phyloP scores from a whole-genome alignment of 768 basidiomycete genomes.

The Termitomyces heimii region DNA sequence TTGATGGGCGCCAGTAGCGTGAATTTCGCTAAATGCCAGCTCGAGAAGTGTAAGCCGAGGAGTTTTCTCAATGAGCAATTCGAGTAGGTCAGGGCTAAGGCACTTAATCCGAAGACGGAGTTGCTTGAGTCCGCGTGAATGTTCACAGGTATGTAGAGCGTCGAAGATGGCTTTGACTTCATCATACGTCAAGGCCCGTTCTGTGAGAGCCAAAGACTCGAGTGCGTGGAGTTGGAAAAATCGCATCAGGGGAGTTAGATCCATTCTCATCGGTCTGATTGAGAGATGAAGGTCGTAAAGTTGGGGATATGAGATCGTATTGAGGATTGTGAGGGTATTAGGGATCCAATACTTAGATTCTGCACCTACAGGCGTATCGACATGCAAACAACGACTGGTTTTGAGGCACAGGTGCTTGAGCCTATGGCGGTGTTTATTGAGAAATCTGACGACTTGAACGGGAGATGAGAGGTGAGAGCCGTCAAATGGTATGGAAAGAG shows the following conservation, averaged over 20 bases:
- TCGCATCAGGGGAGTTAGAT: constrained; percentile 17
- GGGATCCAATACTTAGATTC: constrained; percentile 37
- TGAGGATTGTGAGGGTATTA: constrained; percentile 24
- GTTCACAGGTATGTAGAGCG: constrained; percentile 7
- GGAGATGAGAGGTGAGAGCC: constrained; percentile 34
- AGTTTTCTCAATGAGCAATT: constrained; percentile 17
- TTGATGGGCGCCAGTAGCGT: not conserved
- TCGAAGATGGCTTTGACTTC: constrained; percentile 26
- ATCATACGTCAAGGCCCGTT: constrained; percentile 23
- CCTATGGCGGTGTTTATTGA: constrained; percentile 27
- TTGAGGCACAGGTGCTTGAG: constrained; percentile 30
- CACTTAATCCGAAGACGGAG: constrained; percentile 16
- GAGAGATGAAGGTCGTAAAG: constrained; percentile 28
- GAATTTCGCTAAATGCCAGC: constrained; percentile 18
- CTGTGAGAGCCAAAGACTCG: constrained; percentile 29
- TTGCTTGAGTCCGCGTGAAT: constrained; percentile 10
- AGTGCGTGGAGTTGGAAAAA: constrained; percentile 27
- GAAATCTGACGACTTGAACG: constrained; percentile 24
- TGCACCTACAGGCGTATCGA: constrained; percentile 16
- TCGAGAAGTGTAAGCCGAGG: constrained; percentile 18
- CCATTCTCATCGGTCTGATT: constrained; percentile 32
- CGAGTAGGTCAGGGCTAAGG: constrained; percentile 19
- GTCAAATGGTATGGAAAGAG: constrained; percentile 39
- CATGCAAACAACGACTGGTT: constrained; percentile 22
- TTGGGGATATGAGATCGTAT: constrained; percentile 20